Conservation (phyloP, 73 alveolate species). For the Blepharisma japonicum region DNA sequence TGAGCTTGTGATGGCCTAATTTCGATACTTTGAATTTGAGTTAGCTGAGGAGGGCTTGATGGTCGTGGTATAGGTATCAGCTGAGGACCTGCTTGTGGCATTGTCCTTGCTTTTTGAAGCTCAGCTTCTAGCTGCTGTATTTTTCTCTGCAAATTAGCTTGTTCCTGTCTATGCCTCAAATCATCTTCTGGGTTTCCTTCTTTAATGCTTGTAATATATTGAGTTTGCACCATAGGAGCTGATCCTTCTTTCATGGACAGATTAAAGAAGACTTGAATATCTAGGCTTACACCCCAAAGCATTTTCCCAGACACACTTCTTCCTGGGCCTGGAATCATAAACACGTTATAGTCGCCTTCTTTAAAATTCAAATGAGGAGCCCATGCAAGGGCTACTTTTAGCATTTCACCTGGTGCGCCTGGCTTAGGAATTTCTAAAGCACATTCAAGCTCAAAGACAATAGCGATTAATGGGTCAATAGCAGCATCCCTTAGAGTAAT, state of each 20-base stretch:
- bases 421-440: not conserved
- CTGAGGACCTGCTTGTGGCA: not conserved
- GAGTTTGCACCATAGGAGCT: too few relatives aligned
- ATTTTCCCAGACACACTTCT: conserved; percentile 19
- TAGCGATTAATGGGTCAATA: not conserved
- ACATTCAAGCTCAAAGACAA: conserved; percentile 21
- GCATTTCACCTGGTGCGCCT: conserved; percentile 6
- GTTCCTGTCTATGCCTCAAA: not conserved
- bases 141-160: not conserved
- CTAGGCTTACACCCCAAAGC: conserved; percentile 15
- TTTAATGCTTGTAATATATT: not conserved
- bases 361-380: conserved; percentile 14
- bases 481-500: not conserved
- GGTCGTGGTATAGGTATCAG: too few relatives aligned
- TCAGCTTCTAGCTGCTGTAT: conserved; percentile 8
- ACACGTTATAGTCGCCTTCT: not conserved
- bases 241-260: not conserved
- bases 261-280: not conserved
- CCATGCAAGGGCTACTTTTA: not conserved
- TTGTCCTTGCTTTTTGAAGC: not conserved
- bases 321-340: conserved; percentile 27
- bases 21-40: too few relatives aligned
- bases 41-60: too few relatives aligned
- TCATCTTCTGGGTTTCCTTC: not conserved
- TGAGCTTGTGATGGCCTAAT: too few relatives aligned